phyloP scores from a whole-genome alignment of 2,329 filamentous ascomycete species.

The Talaromyces funiculosus region DNA sequence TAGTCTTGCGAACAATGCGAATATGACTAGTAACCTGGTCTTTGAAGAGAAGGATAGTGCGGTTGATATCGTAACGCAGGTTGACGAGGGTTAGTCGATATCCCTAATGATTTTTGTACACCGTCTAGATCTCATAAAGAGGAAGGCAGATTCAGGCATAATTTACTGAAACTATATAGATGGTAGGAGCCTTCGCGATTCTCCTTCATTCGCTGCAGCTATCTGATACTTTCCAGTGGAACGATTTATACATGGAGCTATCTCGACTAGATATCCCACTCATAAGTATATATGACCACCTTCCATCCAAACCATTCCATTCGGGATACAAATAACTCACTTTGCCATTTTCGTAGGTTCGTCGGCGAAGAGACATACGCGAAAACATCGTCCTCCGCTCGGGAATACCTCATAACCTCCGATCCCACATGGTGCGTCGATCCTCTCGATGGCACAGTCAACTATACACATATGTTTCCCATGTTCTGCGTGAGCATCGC shows the following conservation, averaged over 20 bases:
- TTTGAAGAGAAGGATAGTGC: constrained; percentile 66
- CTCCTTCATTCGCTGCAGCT: background rate
- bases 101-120: background rate
- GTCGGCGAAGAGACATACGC: constrained; percentile 73
- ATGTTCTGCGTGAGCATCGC: constrained; percentile 78
- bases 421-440: constrained; percentile 70
- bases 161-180: constrained; percentile 41
- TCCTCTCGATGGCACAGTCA: constrained; percentile 72
- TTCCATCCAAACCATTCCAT: background rate
- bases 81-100: constrained; percentile 57
- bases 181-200: constrained; percentile 33
- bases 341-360: constrained; percentile 41
- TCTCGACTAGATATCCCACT: constrained; percentile 55
- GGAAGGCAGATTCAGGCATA: background rate
- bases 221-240: constrained; percentile 38
- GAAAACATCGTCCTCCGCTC: constrained; percentile 51
- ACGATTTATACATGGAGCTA: constrained; percentile 59
- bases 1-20: background rate
- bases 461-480: constrained; percentile 73
- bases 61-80: constrained; percentile 72
- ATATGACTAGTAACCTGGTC: constrained; percentile 27
- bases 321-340: background rate
- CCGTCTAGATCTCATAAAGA: background rate
- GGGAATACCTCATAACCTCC: constrained; percentile 53
- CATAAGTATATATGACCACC: constrained; percentile 56